Evolutionary conservation across 768 basidiomycete genomes (phyloP).

Genomic region (Lentinula boryana): DNA sequence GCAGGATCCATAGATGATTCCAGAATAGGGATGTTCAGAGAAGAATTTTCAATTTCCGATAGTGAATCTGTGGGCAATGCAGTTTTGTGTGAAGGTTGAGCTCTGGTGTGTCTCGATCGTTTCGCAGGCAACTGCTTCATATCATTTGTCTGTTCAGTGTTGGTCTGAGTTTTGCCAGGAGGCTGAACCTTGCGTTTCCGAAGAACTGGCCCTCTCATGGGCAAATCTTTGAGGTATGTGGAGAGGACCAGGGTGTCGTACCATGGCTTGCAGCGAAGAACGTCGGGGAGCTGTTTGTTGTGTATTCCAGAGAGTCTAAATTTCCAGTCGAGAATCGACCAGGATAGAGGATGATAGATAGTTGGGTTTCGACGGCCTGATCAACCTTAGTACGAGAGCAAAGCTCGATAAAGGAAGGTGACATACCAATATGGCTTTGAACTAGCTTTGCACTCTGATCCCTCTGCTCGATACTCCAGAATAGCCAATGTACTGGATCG

Average conservation of each 20-base stretch:
- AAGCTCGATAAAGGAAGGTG: not conserved
- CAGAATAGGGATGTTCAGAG: not conserved
- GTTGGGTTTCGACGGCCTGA: not conserved
- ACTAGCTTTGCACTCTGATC: slow-evolving; percentile 44
- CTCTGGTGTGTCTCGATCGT: not conserved
- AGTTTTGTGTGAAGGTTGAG: not conserved
- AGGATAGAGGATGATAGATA: slow-evolving; percentile 5
- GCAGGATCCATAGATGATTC: not conserved
- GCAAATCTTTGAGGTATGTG: not conserved
- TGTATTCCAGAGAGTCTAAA: slow-evolving; percentile 4
- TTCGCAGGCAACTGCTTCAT: not conserved
- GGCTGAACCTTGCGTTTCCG: slow-evolving; percentile 3
- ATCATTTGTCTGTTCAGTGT: not conserved
- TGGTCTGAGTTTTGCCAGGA: not conserved
- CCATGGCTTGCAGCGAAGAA: not conserved
- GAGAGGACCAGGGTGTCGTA: slow-evolving; percentile 3
- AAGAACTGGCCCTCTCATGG: not conserved
- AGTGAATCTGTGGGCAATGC: not conserved
- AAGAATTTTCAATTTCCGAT: not conserved
- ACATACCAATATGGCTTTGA: slow-evolving; percentile 49
- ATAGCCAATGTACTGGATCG: slow-evolving; percentile 56
- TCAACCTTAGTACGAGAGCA: not conserved
- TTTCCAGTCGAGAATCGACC: not conserved
- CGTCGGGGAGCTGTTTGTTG: slow-evolving; percentile 1
- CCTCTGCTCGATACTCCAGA: slow-evolving; percentile 53